Base-by-base conservation (phyloP, 805 yeast species). In the Candida michaelii region DNA sequence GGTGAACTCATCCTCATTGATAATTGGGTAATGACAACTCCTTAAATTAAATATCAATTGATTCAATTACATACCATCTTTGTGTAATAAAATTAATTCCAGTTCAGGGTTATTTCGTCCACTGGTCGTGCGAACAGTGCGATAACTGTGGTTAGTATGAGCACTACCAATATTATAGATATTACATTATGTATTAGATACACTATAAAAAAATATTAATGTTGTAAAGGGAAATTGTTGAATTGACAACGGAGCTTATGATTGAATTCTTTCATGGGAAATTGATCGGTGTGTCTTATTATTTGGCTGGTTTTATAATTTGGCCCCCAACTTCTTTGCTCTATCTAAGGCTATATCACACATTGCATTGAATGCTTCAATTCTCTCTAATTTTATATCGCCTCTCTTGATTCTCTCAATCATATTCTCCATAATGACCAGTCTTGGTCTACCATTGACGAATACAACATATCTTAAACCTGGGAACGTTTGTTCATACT, bases 291-390 rank as follows among this genome's bases (percentile, higher is more conserved):
- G n/a, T n/a, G n/a, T n/a, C n/a, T n/a, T n/a, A n/a, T n/a, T n/a
- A n/a, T n/a, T n/a, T n/a, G n/a, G n/a, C n/a, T n/a, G n/a, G n/a
- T n/a, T n/a, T n/a, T 30, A 49, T 15, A 48, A 37, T 45, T 66
- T 66, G 7, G 69, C 63, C 21, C 64, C 67, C 36, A 79, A 57
- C 54, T 82, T 84, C n/a, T 49, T 50, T 0, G 83, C 82, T 44
- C 97, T 71, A 63, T 89, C 96, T 18, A 74, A 52, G 0, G 97
- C 97, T 43, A 89, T 90, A 61, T 87, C 95, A 61, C 96, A 87
- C 95, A 89, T 88, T 17, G 95, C 96, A 49, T 81, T 70, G 51
- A 88, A 77, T 0, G 96, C 95, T 36, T 80, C 84, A 7, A 44
- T 34, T 43, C 79, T 74, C 59, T 90, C 97, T 24, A 49, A 40